Evolutionary conservation across 1,284 basidiomycete genomes (phyloP).

Genomic region (Pascua guehoae): DNA sequence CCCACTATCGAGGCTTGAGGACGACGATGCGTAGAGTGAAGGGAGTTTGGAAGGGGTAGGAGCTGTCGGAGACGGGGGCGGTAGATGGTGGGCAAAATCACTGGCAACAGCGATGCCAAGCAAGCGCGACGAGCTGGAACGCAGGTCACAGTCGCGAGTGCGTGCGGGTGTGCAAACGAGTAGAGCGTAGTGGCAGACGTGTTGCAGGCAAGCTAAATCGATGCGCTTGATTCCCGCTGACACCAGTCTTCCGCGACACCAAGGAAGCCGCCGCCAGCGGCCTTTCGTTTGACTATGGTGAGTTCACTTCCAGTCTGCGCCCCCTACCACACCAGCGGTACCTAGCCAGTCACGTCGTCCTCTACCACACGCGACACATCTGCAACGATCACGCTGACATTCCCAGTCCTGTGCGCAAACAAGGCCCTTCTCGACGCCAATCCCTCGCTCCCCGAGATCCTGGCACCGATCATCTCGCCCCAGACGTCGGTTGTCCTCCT

Average conservation of each 20-base stretch:
- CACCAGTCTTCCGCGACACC: constrained; percentile 38
- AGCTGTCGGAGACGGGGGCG: too few species aligned
- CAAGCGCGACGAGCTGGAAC: too few species aligned
- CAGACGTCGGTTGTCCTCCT: constrained; percentile 52
- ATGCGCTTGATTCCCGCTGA: not conserved
- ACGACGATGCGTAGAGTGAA: too few species aligned
- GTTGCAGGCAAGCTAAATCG: too few species aligned
- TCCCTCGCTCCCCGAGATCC: constrained; percentile 43
- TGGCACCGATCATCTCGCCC: constrained; percentile 35
- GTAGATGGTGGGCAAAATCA: too few species aligned
- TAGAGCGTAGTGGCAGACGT: too few species aligned
- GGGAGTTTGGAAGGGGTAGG: too few species aligned
- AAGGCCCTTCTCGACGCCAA: constrained; percentile 47
- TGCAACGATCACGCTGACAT: constrained; percentile 5
- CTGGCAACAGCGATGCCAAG: too few species aligned
- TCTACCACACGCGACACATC: too few species aligned
- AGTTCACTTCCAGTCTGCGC: constrained; percentile 3
- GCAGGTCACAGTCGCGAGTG: too few species aligned
- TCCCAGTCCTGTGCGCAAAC: constrained; percentile 44
- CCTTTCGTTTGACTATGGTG: constrained; percentile 30
- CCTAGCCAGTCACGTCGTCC: not conserved
- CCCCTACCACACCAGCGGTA: not conserved
- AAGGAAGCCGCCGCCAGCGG: constrained; percentile 42
- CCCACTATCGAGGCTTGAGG: too few species aligned
- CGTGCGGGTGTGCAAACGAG: too few species aligned